A percentile compares a stretch with the other conserved stretches of the same genome.
These are phyloP conservation scores for Umbilicaria muhlenbergii DNA, from an alignment of 495 filamentous ascomycete genomes.

Conservation along the genomic window DNA sequence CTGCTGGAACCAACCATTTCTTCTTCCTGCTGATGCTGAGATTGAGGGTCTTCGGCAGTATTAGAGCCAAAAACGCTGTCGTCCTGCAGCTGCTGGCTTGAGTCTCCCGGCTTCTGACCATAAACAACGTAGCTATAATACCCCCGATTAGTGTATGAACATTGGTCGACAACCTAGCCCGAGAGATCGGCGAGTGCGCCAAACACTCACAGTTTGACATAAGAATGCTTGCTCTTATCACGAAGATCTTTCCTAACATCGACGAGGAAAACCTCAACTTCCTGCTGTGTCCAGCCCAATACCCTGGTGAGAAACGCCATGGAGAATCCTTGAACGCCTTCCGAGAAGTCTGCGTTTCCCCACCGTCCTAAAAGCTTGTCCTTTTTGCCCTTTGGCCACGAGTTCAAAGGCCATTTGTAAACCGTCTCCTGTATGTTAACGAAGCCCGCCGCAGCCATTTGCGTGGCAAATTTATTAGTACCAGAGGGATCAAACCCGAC, in stretches of 20 bases:
- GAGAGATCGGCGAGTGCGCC: too few species aligned
- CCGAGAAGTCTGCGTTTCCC: conserved; percentile 28
- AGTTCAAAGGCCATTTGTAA: conserved; percentile 28
- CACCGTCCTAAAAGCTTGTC: conserved; percentile 32
- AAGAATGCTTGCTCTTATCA: conserved; percentile 28
- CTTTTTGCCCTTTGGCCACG: conserved; percentile 34
- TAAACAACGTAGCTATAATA: too few species aligned
- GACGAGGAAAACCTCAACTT: conserved; percentile 37
- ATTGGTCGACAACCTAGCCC: too few species aligned
- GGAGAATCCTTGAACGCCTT: conserved; percentile 30
- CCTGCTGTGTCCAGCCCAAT: conserved; percentile 32
- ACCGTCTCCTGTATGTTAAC: conserved; percentile 8
- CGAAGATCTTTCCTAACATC: conserved; percentile 34
- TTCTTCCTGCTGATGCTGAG: too few species aligned
- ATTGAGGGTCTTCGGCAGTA: too few species aligned
- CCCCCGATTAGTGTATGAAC: too few species aligned
- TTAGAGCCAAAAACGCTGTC: too few species aligned
- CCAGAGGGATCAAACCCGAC: too few species aligned
- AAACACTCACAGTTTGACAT: too few species aligned
- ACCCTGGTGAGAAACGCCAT: conserved; percentile 38
- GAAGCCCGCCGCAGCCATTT: conserved; percentile 37
- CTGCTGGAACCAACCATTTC: too few species aligned
- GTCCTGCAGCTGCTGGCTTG: too few species aligned
- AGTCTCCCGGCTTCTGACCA: too few species aligned
- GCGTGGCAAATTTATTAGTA: conserved; percentile 23